Evolutionary conservation across 1,284 basidiomycete species (phyloP).

Genomic region (Heterobasidion parviporum): DNA sequence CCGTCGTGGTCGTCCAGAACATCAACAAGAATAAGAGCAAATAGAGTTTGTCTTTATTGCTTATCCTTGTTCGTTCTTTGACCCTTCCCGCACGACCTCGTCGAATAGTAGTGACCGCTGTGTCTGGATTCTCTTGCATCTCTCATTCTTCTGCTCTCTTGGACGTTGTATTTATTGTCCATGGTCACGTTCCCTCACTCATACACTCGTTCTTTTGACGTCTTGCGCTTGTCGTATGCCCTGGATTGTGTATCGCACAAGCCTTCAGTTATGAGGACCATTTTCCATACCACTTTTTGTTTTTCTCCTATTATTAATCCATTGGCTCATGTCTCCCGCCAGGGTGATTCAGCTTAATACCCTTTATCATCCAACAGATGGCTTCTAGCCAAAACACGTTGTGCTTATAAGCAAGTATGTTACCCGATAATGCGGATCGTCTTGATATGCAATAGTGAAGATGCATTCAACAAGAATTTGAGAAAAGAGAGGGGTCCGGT

Average conservation of each 20-base stretch:
- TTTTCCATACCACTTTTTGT: not conserved
- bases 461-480: too few relatives aligned
- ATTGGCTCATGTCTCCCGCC: not conserved
- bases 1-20: conserved; percentile 32
- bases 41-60: not conserved
- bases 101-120: not conserved
- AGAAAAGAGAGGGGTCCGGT: too few relatives aligned
- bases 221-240: not conserved
- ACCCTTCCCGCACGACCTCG: not conserved
- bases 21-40: not conserved
- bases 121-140: not conserved
- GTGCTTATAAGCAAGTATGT: too few relatives aligned
- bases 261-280: not conserved
- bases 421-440: too few relatives aligned
- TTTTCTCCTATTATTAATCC: not conserved
- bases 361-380: not conserved
- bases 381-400: too few relatives aligned
- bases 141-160: not conserved
- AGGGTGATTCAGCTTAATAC: not conserved
- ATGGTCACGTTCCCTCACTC: not conserved
- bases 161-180: not conserved
- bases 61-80: too few relatives aligned
- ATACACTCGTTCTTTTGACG: not conserved
- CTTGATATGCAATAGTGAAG: too few relatives aligned
- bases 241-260: not conserved